Conservation (phyloP, 768 basidiomycete species). For the Macrolepiota dolichaula region DNA sequence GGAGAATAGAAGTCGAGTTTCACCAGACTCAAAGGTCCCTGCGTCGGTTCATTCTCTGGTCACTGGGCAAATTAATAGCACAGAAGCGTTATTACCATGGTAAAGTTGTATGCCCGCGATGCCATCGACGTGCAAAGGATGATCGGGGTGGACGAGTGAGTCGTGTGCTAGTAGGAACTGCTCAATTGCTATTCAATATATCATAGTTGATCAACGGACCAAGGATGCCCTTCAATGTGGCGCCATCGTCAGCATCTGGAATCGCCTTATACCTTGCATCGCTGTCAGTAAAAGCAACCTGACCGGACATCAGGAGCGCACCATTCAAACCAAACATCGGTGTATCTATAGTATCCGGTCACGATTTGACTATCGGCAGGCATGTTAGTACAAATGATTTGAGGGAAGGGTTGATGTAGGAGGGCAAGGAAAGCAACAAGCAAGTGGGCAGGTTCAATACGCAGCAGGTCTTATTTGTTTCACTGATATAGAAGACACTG, state of each 20-base stretch:
- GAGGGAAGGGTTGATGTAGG: neutral
- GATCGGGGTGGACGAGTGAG: slow-evolving; percentile 62
- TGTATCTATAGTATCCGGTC: slow-evolving; percentile 79
- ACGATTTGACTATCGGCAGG: slow-evolving; percentile 37
- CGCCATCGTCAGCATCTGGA: slow-evolving; percentile 55
- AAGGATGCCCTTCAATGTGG: slow-evolving; percentile 65
- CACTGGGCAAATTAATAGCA: neutral
- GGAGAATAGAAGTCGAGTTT: slow-evolving; percentile 78
- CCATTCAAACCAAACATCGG: slow-evolving; percentile 86
- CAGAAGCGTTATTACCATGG: slow-evolving; percentile 45
- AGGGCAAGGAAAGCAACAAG: neutral
- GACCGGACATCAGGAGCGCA: slow-evolving; percentile 18
- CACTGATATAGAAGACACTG: slow-evolving; percentile 16
- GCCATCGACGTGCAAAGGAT: slow-evolving; percentile 66
- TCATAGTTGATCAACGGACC: slow-evolving; percentile 25
- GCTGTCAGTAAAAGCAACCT: slow-evolving; percentile 3
- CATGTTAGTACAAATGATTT: neutral
- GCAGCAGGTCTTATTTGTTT: slow-evolving; percentile 1
- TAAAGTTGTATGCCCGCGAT: slow-evolving; percentile 68
- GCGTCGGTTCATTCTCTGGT: neutral
- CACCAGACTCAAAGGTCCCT: slow-evolving; percentile 71
- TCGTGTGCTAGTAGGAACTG: slow-evolving; percentile 47
- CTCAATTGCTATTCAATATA: neutral
- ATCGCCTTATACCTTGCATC: slow-evolving; percentile 50
- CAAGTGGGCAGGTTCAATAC: neutral